Percentiles rank a stretch among this genome's conserved stretches.
Conservation (phyloP, 2,329 filamentous ascomycete species). For the Cordyceps militaris region DNA sequence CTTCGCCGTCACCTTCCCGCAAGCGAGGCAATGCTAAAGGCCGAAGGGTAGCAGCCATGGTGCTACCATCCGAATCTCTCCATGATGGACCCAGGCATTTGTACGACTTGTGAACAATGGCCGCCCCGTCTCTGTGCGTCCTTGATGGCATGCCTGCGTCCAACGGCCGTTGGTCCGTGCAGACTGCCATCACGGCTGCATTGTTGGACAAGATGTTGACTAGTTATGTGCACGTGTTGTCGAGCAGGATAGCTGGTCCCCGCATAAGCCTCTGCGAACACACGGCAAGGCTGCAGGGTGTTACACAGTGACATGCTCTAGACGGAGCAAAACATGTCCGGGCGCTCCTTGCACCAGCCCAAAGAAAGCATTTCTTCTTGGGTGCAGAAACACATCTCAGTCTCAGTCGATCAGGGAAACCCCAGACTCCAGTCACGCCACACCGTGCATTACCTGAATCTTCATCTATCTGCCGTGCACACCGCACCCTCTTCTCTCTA, state of each 20-base stretch:
- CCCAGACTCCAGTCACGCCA: not conserved
- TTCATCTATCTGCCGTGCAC: not conserved
- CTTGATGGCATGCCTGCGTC: not conserved
- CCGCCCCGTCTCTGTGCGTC: not conserved
- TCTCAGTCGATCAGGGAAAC: not conserved
- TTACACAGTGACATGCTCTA: not conserved
- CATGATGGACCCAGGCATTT: not conserved
- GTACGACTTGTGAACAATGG: not conserved
- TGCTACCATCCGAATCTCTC: not conserved
- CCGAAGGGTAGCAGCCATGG: not conserved
- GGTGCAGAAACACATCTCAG: not conserved
- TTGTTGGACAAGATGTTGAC: not conserved
- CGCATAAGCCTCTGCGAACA: not conserved
- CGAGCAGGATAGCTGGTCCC: not conserved
- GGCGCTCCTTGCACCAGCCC: not conserved
- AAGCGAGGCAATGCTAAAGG: not conserved
- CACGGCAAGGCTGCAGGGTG: not conserved
- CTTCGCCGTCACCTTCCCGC: not conserved
- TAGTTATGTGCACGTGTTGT: constrained; percentile 4
- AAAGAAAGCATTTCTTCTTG: not conserved
- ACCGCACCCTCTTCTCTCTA: not conserved
- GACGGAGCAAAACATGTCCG: not conserved
- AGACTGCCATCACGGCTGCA: not conserved
- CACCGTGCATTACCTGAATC: not conserved
- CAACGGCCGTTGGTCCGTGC: not conserved